A percentile compares a stretch with the other conserved stretches of the same genome.
Evolutionary conservation across 345 rosid species (phyloP).

Genomic region (Lepidium didymum): DNA sequence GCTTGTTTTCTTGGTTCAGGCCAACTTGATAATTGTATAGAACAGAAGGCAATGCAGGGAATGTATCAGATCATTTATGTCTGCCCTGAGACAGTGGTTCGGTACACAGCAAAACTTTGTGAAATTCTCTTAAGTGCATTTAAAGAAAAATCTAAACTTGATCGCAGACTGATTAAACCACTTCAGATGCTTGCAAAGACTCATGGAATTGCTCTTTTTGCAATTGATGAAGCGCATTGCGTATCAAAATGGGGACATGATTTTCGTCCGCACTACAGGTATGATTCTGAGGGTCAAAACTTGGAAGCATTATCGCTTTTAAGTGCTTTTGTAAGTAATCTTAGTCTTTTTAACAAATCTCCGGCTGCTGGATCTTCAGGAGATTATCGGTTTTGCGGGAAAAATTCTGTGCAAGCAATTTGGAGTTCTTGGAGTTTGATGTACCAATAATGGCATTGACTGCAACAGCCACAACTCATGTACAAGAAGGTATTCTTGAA

Average conservation of each 20-base stretch:
- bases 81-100: slow-evolving; percentile 76
- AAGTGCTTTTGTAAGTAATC: not conserved
- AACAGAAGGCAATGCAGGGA: slow-evolving; percentile 83
- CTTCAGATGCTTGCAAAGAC: slow-evolving; percentile 69
- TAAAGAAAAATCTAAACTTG: slow-evolving; percentile 1
- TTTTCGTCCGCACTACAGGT: slow-evolving; percentile 86
- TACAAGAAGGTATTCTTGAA: slow-evolving; percentile 63
- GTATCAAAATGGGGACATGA: slow-evolving; percentile 98
- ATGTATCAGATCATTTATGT: slow-evolving; percentile 71
- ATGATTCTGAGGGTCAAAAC: not conserved
- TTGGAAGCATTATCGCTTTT: not conserved
- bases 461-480: slow-evolving; percentile 78
- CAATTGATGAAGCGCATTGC: slow-evolving; percentile 89
- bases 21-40: slow-evolving; percentile 73
- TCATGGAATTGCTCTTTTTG: slow-evolving; percentile 79
- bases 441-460: slow-evolving; percentile 90
- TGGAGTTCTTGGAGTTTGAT: slow-evolving; percentile 53
- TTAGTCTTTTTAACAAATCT: not conserved
- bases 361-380: slow-evolving; percentile 33
- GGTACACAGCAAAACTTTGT: slow-evolving; percentile 30
- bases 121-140: not conserved
- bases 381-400: slow-evolving; percentile 58
- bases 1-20: slow-evolving; percentile 98
- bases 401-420: slow-evolving; percentile 47
- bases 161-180: slow-evolving; percentile 56